phyloP scores from a whole-genome alignment of 2,329 filamentous ascomycete genomes.

The Dichotomopilus funicola region DNA sequence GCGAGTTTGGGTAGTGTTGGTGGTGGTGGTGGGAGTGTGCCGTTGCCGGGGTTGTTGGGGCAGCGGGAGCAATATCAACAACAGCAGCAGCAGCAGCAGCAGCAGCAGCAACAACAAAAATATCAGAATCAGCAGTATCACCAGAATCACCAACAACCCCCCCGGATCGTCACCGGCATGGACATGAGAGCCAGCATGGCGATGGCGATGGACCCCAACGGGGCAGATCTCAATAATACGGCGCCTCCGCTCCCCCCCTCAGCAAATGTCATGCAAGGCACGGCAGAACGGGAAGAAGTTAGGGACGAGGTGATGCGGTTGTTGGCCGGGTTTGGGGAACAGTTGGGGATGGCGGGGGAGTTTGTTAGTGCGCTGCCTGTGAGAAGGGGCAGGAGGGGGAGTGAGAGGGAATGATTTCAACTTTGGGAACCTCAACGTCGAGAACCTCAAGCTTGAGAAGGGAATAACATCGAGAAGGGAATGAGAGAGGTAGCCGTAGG shows the following conservation, averaged over 20 bases:
- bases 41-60: neutral
- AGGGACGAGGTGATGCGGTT: slow-evolving; percentile 30
- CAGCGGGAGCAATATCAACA: too few species aligned
- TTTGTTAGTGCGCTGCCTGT: slow-evolving; percentile 27
- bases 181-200: too few species aligned
- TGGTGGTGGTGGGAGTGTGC: neutral
- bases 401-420: slow-evolving; percentile 8
- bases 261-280: slow-evolving; percentile 41
- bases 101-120: slow-evolving; percentile 12
- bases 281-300: slow-evolving; percentile 28
- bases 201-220: too few species aligned
- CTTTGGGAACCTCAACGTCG: too few species aligned
- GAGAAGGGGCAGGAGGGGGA: slow-evolving; percentile 18
- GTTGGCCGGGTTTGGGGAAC: slow-evolving; percentile 30
- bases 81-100: neutral
- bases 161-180: too few species aligned
- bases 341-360: slow-evolving; percentile 28
- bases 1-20: slow-evolving; percentile 7
- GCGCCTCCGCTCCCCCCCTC: slow-evolving; percentile 39
- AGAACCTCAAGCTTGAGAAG: too few species aligned
- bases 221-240: neutral
- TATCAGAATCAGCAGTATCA: slow-evolving; percentile 5
- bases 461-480: too few species aligned
- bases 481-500: too few species aligned
- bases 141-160: neutral